Evolutionary conservation across 345 rosid genomes (phyloP).

Genomic region (Clarkia xantiana): DNA sequence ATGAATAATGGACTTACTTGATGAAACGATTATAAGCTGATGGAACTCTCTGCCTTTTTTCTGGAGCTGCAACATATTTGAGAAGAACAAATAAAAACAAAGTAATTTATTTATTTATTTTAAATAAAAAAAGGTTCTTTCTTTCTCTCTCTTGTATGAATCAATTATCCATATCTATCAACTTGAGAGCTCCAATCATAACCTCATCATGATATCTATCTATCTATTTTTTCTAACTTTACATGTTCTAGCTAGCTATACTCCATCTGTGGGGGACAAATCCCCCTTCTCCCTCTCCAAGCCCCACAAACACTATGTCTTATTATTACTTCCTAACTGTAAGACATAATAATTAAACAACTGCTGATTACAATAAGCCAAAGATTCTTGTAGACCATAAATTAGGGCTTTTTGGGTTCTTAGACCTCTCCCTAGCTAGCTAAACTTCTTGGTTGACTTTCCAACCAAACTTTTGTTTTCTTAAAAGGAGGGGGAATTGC

Average conservation of each 20-base stretch:
- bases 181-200: slow-evolving; percentile 37
- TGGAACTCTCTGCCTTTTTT: slow-evolving; percentile 99
- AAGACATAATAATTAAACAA: too few species aligned
- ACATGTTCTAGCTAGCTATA: slow-evolving; percentile 4
- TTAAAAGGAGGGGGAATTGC: too few species aligned
- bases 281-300: not conserved
- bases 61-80: slow-evolving; percentile 64
- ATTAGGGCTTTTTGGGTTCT: too few species aligned
- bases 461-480: too few species aligned
- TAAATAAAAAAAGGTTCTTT: slow-evolving; percentile 17
- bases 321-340: too few species aligned
- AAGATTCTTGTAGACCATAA: too few species aligned
- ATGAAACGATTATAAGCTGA: slow-evolving; percentile 99
- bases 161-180: slow-evolving; percentile 1
- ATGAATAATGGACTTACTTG: slow-evolving; percentile 49
- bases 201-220: slow-evolving; percentile 35
- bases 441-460: too few species aligned
- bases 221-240: not conserved
- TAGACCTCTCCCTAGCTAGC: too few species aligned
- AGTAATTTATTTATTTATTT: too few species aligned
- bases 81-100: slow-evolving; percentile 11
- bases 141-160: slow-evolving; percentile 19
- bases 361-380: too few species aligned
- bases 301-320: slow-evolving; percentile 2
- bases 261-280: slow-evolving; percentile 41